phyloP scores from a whole-genome alignment of 2,329 filamentous ascomycete genomes.

The Capronia coronata region DNA sequence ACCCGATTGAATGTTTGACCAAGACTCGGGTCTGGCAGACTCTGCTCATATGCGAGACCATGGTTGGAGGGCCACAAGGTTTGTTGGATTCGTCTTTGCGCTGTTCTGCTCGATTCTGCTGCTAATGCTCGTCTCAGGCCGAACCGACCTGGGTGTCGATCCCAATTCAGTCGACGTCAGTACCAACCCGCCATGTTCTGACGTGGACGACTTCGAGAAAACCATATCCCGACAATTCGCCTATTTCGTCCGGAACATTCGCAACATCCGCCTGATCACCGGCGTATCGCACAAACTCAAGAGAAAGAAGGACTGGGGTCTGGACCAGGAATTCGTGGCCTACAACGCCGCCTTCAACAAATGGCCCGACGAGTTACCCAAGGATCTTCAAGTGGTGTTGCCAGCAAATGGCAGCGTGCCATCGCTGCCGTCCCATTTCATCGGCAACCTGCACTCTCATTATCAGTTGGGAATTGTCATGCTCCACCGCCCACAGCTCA shows the following conservation, averaged over 20 bases:
- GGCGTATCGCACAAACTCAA: slow-evolving; percentile 66
- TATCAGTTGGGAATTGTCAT: slow-evolving; percentile 80
- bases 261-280: slow-evolving; percentile 71
- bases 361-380: slow-evolving; percentile 71
- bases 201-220: slow-evolving; percentile 67
- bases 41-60: slow-evolving; percentile 76
- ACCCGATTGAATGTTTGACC: slow-evolving; percentile 67
- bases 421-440: slow-evolving; percentile 77
- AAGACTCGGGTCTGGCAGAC: slow-evolving; percentile 88
- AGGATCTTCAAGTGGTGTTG: slow-evolving; percentile 70
- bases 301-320: slow-evolving; percentile 75
- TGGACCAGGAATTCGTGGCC: slow-evolving; percentile 74
- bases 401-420: slow-evolving; percentile 72
- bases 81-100: slow-evolving; percentile 25
- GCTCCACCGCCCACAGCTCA: slow-evolving; percentile 78
- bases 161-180: slow-evolving; percentile 69
- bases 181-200: slow-evolving; percentile 56
- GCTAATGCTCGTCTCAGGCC: slow-evolving; percentile 48
- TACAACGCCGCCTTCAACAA: slow-evolving; percentile 69
- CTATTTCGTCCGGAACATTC: slow-evolving; percentile 70
- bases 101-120: no score
- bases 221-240: slow-evolving; percentile 76
- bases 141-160: slow-evolving; percentile 69
- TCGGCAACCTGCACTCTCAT: slow-evolving; percentile 84
- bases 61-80: slow-evolving; percentile 94